phyloP scores from a whole-genome alignment of 2,329 filamentous ascomycete species.

The Nemania bipapillata region DNA sequence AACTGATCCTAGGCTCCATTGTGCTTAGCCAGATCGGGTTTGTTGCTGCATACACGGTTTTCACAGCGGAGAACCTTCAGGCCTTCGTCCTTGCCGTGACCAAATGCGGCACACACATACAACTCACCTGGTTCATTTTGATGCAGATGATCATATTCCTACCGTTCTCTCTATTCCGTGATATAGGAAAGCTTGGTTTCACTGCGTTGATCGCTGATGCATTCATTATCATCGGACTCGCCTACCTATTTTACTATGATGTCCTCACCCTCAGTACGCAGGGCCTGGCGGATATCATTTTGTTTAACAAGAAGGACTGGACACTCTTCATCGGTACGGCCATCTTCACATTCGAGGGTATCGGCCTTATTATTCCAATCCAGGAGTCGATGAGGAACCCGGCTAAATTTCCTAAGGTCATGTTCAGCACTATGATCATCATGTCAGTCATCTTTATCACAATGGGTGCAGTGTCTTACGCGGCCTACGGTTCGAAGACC shows the following conservation, averaged over 20 bases:
- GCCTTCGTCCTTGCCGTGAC: constrained; percentile 93
- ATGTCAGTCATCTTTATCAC: constrained; percentile 90
- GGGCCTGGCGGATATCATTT: constrained; percentile 84
- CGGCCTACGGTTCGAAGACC: constrained; percentile 92
- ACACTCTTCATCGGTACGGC: constrained; percentile 98
- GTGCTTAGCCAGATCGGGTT: constrained; percentile 96
- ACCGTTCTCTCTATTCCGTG: constrained; percentile 90
- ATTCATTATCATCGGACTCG: constrained; percentile 90
- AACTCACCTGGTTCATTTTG: constrained; percentile 88
- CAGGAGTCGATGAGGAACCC: constrained; percentile 97
- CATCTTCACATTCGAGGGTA: constrained; percentile 98
- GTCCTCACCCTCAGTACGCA: constrained; percentile 80
- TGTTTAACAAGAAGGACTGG: constrained; percentile 93
- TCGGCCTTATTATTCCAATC: constrained; percentile 96
- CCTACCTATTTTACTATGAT: constrained; percentile 97
- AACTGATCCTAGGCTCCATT: constrained; percentile 87
- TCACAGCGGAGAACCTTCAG: constrained; percentile 93
- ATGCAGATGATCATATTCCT: constrained; percentile 96
- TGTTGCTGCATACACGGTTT: constrained; percentile 94
- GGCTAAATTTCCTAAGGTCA: constrained; percentile 86
- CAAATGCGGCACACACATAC: constrained; percentile 84
- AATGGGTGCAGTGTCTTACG: constrained; percentile 93
- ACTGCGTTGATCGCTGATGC: constrained; percentile 92
- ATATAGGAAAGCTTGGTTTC: constrained; percentile 97
- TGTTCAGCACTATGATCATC: constrained; percentile 91